Evolutionary conservation across 495 filamentous ascomycete species (phyloP), one percentile per base, ranked within the genome.

Genomic region (Neurospora cerealis): DNA sequence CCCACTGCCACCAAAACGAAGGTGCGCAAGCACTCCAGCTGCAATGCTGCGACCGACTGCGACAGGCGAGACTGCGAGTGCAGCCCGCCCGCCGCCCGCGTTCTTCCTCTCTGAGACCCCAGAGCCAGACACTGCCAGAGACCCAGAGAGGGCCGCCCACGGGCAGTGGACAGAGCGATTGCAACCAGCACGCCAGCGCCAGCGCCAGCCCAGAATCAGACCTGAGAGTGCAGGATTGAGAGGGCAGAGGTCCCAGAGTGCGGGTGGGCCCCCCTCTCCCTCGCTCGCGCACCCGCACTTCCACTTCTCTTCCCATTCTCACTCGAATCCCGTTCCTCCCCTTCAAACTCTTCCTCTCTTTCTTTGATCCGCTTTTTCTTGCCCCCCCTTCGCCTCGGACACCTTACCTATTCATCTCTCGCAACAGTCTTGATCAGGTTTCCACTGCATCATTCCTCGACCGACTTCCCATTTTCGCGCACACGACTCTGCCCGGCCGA

Each of bases 331-430:
- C 37, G 32, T 75, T 77, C 75, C 73, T 75, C 78, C 72, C 76
- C 76, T 77, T 78, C 79, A 79, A 80, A 81, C 78, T 80, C 79
- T 81, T 78, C 74, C 76, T 77, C 74, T 77, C 73, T 73, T 76
- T 77, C 60, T 76, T 74, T 77, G 75, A 71, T 77, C 73, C 70
- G 46, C 69, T 44, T 72, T 77, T 80, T 79, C 77, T 34, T 34
- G 24, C 24, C 48, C 24, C 46, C 24, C 48, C 48, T 60, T 32
- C 48, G 46, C 21, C 21, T 54, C 10, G 21, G 21, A 24, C 79
- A 77, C 78, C 77, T 78, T 73, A 75, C 78, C 77, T 76, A 79
- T 73, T 77, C 75, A 70, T 71, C 76, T 70, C 40, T 69, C 13
- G 73, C 76, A 70, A 70, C 69, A 34, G 72, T 69, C 40, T 78